Conservation (phyloP, 768 basidiomycete genomes). For the Lactarius tabidus region DNA sequence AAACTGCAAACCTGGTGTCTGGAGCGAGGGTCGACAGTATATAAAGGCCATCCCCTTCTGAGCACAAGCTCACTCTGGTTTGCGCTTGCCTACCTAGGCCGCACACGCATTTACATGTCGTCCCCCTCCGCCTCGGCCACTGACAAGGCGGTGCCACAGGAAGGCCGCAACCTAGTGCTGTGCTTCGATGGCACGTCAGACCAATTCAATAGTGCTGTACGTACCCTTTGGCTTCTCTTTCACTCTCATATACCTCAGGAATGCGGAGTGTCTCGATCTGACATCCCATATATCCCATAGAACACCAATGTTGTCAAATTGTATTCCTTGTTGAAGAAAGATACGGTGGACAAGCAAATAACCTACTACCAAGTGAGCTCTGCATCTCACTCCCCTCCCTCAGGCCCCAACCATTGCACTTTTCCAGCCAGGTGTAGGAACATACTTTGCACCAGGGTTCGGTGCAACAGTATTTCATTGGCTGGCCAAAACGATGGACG, state of each 20-base stretch:
- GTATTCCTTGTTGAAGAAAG: slow-evolving; percentile 38
- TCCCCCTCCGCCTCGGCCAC: neutral
- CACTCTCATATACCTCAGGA: neutral
- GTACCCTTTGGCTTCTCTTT: neutral
- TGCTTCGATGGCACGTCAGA: slow-evolving; percentile 26
- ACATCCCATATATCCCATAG: slow-evolving; percentile 28
- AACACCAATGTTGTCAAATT: slow-evolving; percentile 42
- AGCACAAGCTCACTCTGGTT: neutral
- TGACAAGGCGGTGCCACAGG: slow-evolving; percentile 22
- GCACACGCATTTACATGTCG: neutral
- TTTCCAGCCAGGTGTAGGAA: slow-evolving; percentile 43
- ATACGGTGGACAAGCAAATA: slow-evolving; percentile 35
- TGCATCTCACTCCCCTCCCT: neutral
- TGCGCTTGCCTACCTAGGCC: neutral
- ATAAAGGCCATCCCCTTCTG: neutral
- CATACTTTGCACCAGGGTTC: slow-evolving; percentile 58
- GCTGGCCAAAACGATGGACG: slow-evolving; percentile 58
- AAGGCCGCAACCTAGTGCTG: slow-evolving; percentile 21
- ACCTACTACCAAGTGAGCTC: slow-evolving; percentile 64
- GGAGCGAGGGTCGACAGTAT: neutral
- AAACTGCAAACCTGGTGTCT: neutral
- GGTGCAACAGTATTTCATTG: slow-evolving; percentile 57
- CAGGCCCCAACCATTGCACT: neutral
- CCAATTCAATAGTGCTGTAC: slow-evolving; percentile 4
- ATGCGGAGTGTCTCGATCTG: neutral